These are phyloP conservation scores for Diplodia mutila DNA, from an alignment of 2,329 filamentous ascomycete species.

Conservation along the genomic window DNA sequence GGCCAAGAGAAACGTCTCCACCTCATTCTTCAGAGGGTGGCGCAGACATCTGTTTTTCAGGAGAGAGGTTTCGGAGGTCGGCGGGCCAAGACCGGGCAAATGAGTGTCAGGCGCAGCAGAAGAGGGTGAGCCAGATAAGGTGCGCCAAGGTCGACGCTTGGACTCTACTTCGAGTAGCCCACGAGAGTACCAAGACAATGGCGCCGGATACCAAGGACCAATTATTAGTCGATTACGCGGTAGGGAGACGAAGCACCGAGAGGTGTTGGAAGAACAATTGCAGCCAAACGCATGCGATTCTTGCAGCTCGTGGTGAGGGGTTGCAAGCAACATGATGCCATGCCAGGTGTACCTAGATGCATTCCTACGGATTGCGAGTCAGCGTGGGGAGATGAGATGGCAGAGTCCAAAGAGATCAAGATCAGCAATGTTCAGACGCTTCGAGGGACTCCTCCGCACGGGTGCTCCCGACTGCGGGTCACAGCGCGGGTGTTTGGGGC, in stretches of 20 bases:
- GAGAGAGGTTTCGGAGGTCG: not conserved
- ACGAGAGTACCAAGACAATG: not conserved
- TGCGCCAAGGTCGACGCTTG: conserved; percentile 5
- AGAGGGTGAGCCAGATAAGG: not conserved
- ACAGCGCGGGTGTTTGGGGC: too few relatives aligned
- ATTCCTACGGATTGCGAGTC: not conserved
- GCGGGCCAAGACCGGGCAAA: conserved; percentile 16
- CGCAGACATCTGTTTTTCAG: not conserved
- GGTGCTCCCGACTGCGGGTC: conserved; percentile 20
- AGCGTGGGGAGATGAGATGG: not conserved
- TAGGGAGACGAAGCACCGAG: not conserved
- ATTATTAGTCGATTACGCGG: not conserved
- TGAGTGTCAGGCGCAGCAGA: not conserved
- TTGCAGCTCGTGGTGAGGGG: not conserved
- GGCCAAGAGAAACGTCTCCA: conserved; percentile 16
- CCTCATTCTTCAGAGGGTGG: not conserved
- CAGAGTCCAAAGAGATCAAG: not conserved
- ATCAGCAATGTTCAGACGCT: too few relatives aligned
- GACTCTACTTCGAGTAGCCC: not conserved
- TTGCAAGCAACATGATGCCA: too few relatives aligned
- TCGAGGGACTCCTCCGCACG: not conserved
- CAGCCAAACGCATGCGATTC: not conserved
- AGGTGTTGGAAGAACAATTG: not conserved
- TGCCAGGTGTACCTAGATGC: too few relatives aligned
- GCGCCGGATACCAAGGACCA: conserved; percentile 6